Percentiles rank a stretch among this genome's conserved stretches.
These are phyloP conservation scores for Piedraia hortae DNA, from an alignment of 2,329 filamentous ascomycete species.

Conservation along the genomic window DNA sequence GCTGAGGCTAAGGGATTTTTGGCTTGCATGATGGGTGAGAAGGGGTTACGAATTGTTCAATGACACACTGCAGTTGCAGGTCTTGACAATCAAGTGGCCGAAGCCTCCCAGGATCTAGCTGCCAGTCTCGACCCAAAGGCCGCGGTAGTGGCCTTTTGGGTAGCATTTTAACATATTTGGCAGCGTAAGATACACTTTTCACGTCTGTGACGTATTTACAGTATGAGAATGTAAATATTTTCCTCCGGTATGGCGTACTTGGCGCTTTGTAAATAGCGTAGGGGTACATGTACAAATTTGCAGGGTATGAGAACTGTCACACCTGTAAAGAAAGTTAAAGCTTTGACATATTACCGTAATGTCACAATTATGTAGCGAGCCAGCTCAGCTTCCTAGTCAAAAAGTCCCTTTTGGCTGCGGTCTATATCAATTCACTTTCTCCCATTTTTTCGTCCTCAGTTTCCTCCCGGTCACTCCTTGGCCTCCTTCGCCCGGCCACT, in stretches of 20 bases:
- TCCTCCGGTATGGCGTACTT: constrained; percentile 96
- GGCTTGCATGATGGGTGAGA: constrained; percentile 66
- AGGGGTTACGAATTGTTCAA: constrained; percentile 84
- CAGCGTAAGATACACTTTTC: constrained; percentile 83
- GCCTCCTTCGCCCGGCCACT: too few relatives aligned
- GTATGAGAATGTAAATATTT: constrained; percentile 91
- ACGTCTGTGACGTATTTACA: constrained; percentile 97
- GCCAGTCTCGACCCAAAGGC: constrained; percentile 92
- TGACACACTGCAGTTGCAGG: constrained; percentile 73
- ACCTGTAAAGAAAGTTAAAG: constrained; percentile 93
- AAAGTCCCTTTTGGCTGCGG: too few relatives aligned
- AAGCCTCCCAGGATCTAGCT: constrained; percentile 92
- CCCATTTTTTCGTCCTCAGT: too few relatives aligned
- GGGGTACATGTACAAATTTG: constrained; percentile 72
- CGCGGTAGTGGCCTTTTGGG: constrained; percentile 79
- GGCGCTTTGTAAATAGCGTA: constrained; percentile 84
- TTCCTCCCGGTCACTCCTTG: too few relatives aligned
- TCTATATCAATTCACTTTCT: too few relatives aligned
- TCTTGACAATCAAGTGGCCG: constrained; percentile 84
- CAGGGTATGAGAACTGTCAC: constrained; percentile 83
- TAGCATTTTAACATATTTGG: constrained; percentile 76
- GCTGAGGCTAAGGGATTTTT: constrained; percentile 89
- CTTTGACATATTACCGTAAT: constrained; percentile 93
- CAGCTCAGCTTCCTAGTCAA: too few relatives aligned
- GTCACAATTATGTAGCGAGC: constrained; percentile 78